These are phyloP conservation scores for Populus alba DNA, from an alignment of 345 rosid species.

Conservation along the genomic window DNA sequence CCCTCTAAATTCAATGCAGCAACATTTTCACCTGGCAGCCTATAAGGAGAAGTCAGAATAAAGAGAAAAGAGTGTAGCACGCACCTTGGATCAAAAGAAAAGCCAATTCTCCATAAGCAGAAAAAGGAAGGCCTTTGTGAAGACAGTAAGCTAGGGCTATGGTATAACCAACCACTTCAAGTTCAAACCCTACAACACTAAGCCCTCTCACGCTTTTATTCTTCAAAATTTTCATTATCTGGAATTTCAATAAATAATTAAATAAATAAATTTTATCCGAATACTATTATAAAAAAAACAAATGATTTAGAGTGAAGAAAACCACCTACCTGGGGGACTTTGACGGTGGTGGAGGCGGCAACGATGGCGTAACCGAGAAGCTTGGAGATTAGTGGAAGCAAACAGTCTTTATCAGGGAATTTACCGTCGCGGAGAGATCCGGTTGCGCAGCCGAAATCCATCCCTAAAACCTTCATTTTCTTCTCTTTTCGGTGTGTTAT, in stretches of 20 bases:
- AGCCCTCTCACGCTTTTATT: slow-evolving; percentile 80
- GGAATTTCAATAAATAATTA: neutral
- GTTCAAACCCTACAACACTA: slow-evolving; percentile 78
- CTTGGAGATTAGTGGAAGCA: slow-evolving; percentile 91
- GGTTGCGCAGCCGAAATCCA: slow-evolving; percentile 67
- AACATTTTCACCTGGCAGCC: too few species aligned
- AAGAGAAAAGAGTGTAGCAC: slow-evolving; percentile 22
- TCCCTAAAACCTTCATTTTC: slow-evolving; percentile 63
- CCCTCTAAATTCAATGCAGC: too few species aligned
- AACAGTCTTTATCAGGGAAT: slow-evolving; percentile 70
- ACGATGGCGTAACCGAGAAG: slow-evolving; percentile 90
- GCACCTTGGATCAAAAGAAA: slow-evolving; percentile 86
- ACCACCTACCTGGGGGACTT: slow-evolving; percentile 70
- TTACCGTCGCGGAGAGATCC: slow-evolving; percentile 58
- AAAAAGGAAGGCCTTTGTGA: slow-evolving; percentile 89
- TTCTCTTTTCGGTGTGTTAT: neutral
- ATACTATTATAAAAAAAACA: neutral
- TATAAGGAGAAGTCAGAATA: neutral
- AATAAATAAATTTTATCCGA: neutral
- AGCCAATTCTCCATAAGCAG: slow-evolving; percentile 87
- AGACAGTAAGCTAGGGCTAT: slow-evolving; percentile 88
- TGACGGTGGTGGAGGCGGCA: slow-evolving; percentile 92
- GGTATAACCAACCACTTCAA: slow-evolving; percentile 85
- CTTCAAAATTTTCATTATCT: slow-evolving; percentile 84
- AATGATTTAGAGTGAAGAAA: neutral